phyloP scores from a whole-genome alignment of 495 filamentous ascomycete genomes.

The Trichoderma orchidacearum region DNA sequence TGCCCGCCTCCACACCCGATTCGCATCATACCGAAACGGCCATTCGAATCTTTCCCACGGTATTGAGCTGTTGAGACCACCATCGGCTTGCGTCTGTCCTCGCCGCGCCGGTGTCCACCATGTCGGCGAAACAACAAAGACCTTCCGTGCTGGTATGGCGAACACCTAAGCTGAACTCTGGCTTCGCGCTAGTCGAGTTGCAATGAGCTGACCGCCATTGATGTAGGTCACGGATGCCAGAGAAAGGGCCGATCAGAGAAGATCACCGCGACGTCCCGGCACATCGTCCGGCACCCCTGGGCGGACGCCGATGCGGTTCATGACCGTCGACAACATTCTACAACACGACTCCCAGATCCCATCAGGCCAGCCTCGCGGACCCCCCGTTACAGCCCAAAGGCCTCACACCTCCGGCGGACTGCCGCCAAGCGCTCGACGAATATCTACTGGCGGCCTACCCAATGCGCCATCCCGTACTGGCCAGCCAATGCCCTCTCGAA shows the following conservation, averaged over 20 bases:
- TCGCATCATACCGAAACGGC: neutral
- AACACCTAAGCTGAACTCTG: neutral
- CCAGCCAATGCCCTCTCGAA: constrained; percentile 68
- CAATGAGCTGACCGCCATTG: neutral
- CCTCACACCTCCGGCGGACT: constrained; percentile 32
- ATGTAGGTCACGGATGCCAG: constrained; percentile 23
- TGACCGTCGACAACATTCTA: constrained; percentile 92
- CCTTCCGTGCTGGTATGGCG: constrained; percentile 20
- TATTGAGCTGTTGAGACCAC: neutral
- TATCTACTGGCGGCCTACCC: constrained; percentile 18
- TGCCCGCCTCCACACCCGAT: neutral
- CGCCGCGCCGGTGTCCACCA: constrained; percentile 3
- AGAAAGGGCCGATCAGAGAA: constrained; percentile 12
- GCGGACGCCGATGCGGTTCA: constrained; percentile 52
- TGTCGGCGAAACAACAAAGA: constrained; percentile 17
- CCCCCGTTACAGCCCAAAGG: constrained; percentile 35
- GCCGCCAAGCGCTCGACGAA: constrained; percentile 29
- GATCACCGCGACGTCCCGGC: constrained; percentile 7
- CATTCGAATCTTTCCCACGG: neutral
- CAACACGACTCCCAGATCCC: constrained; percentile 91
- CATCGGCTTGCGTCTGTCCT: neutral
- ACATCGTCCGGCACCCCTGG: constrained; percentile 4
- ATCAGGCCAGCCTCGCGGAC: constrained; percentile 77
- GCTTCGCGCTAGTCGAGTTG: neutral
- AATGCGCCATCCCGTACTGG: constrained; percentile 35